Percentiles rank a stretch among this genome's conserved stretches.
Evolutionary conservation across 2,329 filamentous ascomycete species (phyloP).

Genomic region (Phoma sp.): DNA sequence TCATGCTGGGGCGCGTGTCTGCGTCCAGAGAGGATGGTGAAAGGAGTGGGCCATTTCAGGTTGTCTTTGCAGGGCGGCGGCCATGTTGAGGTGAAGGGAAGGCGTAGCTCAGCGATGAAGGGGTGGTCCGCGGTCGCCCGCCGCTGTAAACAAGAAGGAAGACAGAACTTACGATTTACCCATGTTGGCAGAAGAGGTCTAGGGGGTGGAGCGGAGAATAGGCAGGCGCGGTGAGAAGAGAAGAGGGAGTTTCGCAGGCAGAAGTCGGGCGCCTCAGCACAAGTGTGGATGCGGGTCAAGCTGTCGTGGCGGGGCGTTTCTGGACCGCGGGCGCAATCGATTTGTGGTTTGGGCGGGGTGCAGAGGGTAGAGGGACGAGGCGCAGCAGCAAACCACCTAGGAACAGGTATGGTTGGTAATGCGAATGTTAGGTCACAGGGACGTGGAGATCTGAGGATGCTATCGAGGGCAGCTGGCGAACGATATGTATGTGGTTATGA

Average conservation of each 20-base stretch:
- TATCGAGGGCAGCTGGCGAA: slow-evolving; percentile 4
- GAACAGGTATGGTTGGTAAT: slow-evolving; percentile 4
- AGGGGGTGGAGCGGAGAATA: slow-evolving; percentile 11
- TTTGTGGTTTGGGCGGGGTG: slow-evolving; percentile 22
- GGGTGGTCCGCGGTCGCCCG: slow-evolving; percentile 19
- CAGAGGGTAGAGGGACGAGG: slow-evolving; percentile 11
- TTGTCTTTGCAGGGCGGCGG: slow-evolving; percentile 8
- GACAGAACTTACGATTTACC: slow-evolving; percentile 52
- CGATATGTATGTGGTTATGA: slow-evolving; percentile 13
- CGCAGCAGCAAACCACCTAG: slow-evolving; percentile 21
- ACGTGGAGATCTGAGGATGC: slow-evolving; percentile 9
- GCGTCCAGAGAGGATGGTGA: slow-evolving; percentile 17
- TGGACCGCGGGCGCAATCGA: slow-evolving; percentile 26
- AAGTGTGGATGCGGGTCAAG: slow-evolving; percentile 18
- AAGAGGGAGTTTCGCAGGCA: slow-evolving; percentile 22
- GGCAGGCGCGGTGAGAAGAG: slow-evolving; percentile 4
- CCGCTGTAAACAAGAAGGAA: slow-evolving; percentile 25
- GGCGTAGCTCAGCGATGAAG: slow-evolving; percentile 23
- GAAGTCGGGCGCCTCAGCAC: slow-evolving; percentile 26
- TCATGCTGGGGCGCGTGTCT: slow-evolving; percentile 1
- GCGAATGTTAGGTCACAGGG: slow-evolving; percentile 8
- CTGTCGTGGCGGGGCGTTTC: slow-evolving; percentile 25
- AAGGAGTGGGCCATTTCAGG: slow-evolving; percentile 1
- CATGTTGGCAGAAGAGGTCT: slow-evolving; percentile 35
- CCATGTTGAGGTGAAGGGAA: slow-evolving; percentile 28